These are phyloP conservation scores for Diplodia intermedia DNA, from an alignment of 2,329 filamentous ascomycete species.

Conservation along the genomic window DNA sequence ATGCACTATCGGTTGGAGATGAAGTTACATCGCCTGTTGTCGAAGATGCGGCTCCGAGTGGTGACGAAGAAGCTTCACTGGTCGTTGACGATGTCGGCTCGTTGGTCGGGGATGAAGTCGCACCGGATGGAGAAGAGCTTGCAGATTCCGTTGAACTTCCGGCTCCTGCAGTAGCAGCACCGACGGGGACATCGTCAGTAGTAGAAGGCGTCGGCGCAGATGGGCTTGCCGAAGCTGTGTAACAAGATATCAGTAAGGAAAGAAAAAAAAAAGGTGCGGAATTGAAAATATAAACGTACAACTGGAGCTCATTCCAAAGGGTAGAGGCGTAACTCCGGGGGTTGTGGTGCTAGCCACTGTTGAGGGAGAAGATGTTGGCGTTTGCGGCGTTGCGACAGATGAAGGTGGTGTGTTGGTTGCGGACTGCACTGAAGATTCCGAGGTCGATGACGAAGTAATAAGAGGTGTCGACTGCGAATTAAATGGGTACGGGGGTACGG, in stretches of 20 bases:
- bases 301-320: constrained; percentile 10
- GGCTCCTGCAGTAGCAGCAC: not conserved
- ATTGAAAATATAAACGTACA: not conserved
- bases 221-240: constrained; percentile 1
- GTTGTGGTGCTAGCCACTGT: not conserved
- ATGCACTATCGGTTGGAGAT: not conserved
- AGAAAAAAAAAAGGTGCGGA: not conserved
- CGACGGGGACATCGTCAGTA: not conserved
- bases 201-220: not conserved
- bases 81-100: not conserved
- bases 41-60: not conserved
- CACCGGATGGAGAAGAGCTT: constrained; percentile 5
- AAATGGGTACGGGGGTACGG: constrained; percentile 46
- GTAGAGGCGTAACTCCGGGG: constrained; percentile 3
- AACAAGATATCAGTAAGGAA: not conserved
- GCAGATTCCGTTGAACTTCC: constrained; percentile 15
- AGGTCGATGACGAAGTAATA: constrained; percentile 18
- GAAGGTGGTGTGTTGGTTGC: constrained; percentile 33
- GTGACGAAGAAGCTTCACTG: not conserved
- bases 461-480: constrained; percentile 33
- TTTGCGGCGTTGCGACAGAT: constrained; percentile 34
- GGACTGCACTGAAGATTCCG: constrained; percentile 3
- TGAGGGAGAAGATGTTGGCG: constrained; percentile 15
- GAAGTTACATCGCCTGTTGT: not conserved
- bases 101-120: constrained; percentile 6